Base-by-base conservation (phyloP, 202 grass and related monocot genomes). In the Setaria viridis region DNA sequence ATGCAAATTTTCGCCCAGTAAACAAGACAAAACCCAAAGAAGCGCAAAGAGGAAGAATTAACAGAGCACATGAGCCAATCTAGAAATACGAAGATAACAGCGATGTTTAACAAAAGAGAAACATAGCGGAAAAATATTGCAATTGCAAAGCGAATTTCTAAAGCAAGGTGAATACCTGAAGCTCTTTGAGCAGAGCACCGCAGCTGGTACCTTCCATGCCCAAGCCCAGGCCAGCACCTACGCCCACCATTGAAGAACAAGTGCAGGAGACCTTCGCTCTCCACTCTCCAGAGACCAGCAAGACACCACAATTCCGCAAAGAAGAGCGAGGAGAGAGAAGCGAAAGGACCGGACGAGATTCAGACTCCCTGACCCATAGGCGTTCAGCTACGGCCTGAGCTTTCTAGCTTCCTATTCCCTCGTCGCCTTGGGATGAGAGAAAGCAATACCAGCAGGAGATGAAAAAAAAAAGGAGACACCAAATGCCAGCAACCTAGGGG, bases 171-270 rank as follows among this genome's bases (percentile, higher is more conserved):
- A 64, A 82, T 89, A 98, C 96, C 93, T 99, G 93, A 78, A 99
- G 93, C 72, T 99, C 93, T 62, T 84, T 90, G 73, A 99, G 93
- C 90, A 99, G 89, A 88, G 86, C 91, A 73, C 88, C 86, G 46
- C 90, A 92, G 80, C 85, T 88, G 9, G 49, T 86, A 49, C 25
- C 79, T 62, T 91, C 91, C 96, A 93, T 93, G 86, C 32, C 83
- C 62, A 88, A 78, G 86, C 58, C 80, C 37, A 82, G 60, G 88
- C 83, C 80, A 67, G 55, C 49, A n/a, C 82, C 56, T 56, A 25
- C 70, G 30, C 74, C 74, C 83, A 89, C 66, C 82, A 74, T 72
- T 39, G 62, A 86, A 77, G 80, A 82, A 73, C 78, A 25, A 82
- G 63, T 45, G 82, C 72, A 83, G 80, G 78, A 80, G 83, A 51